These are phyloP conservation scores for Mycena vulgaris DNA, from an alignment of 768 basidiomycete species.

Conservation along the genomic window DNA sequence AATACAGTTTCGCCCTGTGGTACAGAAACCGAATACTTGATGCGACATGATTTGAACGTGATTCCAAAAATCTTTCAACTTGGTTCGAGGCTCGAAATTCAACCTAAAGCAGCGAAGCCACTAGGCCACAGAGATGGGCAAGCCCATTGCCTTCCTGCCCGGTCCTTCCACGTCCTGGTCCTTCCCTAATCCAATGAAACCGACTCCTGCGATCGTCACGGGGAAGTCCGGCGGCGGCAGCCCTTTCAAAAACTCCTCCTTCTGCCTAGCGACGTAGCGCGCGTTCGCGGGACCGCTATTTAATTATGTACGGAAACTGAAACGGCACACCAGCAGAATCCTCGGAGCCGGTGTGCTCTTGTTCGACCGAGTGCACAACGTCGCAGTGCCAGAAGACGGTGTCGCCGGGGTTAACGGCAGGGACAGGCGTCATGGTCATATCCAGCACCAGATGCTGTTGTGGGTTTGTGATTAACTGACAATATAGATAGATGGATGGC, in stretches of 20 bases:
- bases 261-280: constrained; percentile 75
- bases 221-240: constrained; percentile 83
- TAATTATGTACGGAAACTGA: neutral
- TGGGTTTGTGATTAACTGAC: neutral
- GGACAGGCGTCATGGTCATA: constrained; percentile 73
- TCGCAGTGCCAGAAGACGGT: constrained; percentile 78
- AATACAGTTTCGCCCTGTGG: too few relatives aligned
- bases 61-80: neutral
- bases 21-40: too few relatives aligned
- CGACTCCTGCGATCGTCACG: constrained; percentile 54
- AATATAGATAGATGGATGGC: constrained; percentile 55
- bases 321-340: constrained; percentile 61
- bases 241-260: constrained; percentile 70
- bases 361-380: constrained; percentile 49
- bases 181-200: constrained; percentile 54
- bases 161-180: constrained; percentile 54
- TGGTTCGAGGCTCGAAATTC: neutral
- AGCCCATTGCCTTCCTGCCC: constrained; percentile 60
- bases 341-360: constrained; percentile 58
- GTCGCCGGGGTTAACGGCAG: constrained; percentile 75
- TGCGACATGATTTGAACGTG: too few relatives aligned
- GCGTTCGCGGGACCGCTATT: constrained; percentile 63
- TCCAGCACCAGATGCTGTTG: constrained; percentile 64
- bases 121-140: constrained; percentile 48
- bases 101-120: neutral